Base-by-base conservation (phyloP, 148 eudicot genomes). In the Fagopyrum esculentum region DNA sequence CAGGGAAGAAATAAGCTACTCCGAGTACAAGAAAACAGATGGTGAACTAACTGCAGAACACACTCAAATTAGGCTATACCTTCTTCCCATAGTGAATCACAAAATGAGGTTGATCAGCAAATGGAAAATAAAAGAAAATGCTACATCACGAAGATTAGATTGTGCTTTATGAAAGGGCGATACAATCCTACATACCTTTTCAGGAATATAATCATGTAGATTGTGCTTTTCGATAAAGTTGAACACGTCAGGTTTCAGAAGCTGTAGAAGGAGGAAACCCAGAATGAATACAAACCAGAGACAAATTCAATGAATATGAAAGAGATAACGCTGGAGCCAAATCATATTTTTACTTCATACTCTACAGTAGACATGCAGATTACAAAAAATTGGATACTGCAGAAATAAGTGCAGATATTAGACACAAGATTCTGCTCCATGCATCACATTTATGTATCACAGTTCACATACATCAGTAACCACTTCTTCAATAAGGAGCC, bases 151-250 rank as follows among this genome's bases (percentile, higher is more conserved):
- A 35, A 35, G 40, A 35, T 35, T 35, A 35, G 40, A 35, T 35
- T 35, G 3, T 35, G 40, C 40, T 35, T 35, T 35, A 6, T 26
- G 17, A 47, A 69, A 69, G 7, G 2, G 26, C 19, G 43, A 44
- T 4, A 40, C n/a, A 0, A 11, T 49, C 10, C 30, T 15, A 48
- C 83, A 63, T 83, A 94, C 98, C 97, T 94, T 94, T 75, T 92
- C 97, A 82, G 87, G 90, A 84, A 90, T 83, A 73, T 83, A 82
- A 72, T 89, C 91, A 79, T 94, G 97, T 81, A 94, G 81, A 73
- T 84, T 86, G 82, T 94, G 97, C 74, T 88, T 92, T 73, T 94
- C 98, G 50, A 94, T 90, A 88, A 94, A 94, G 83, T 94, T 93
- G 81, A 92, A 94, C 76, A 94, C 79, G 76, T 89, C 91, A 43